These are phyloP conservation scores for Exophiala aquamarina DNA, from an alignment of 2,329 filamentous ascomycete species.

Conservation along the genomic window DNA sequence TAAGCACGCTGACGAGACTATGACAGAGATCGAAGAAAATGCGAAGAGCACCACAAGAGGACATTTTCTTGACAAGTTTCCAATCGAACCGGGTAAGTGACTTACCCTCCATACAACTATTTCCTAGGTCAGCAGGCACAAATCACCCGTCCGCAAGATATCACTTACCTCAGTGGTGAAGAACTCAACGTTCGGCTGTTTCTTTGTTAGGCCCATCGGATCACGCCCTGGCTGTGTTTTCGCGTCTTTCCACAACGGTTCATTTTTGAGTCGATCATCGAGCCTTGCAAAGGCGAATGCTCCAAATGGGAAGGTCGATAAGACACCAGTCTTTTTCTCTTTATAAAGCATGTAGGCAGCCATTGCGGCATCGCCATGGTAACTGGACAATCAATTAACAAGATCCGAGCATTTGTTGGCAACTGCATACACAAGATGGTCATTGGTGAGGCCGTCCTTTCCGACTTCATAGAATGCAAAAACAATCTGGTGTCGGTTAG, in stretches of 20 bases:
- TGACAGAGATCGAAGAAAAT: too few relatives aligned
- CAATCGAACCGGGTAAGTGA: slow-evolving; percentile 37
- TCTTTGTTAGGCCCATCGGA: slow-evolving; percentile 59
- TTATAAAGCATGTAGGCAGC: slow-evolving; percentile 57
- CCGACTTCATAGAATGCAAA: slow-evolving; percentile 64
- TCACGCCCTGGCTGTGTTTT: slow-evolving; percentile 52
- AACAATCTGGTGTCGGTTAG: slow-evolving; percentile 40
- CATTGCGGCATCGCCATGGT: slow-evolving; percentile 53
- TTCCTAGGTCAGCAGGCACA: too few relatives aligned
- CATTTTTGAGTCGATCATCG: slow-evolving; percentile 57
- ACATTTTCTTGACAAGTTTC: too few relatives aligned
- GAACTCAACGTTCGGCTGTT: slow-evolving; percentile 63
- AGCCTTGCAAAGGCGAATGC: slow-evolving; percentile 63
- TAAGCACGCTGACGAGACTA: too few relatives aligned
- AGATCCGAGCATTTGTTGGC: too few relatives aligned
- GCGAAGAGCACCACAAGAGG: too few relatives aligned
- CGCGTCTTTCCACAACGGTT: slow-evolving; percentile 55
- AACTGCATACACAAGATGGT: slow-evolving; percentile 46
- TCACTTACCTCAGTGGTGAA: slow-evolving; percentile 63
- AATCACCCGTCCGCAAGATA: too few relatives aligned
- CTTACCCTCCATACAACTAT: slow-evolving; percentile 21
- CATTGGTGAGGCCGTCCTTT: slow-evolving; percentile 53
- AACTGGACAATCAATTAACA: slow-evolving; percentile 30
- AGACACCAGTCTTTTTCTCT: slow-evolving; percentile 57
- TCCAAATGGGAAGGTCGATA: slow-evolving; percentile 64